Percentiles rank a stretch among this genome's conserved stretches.
phyloP scores from a whole-genome alignment of 164 flowering plant species.

The Vitis amurensis region DNA sequence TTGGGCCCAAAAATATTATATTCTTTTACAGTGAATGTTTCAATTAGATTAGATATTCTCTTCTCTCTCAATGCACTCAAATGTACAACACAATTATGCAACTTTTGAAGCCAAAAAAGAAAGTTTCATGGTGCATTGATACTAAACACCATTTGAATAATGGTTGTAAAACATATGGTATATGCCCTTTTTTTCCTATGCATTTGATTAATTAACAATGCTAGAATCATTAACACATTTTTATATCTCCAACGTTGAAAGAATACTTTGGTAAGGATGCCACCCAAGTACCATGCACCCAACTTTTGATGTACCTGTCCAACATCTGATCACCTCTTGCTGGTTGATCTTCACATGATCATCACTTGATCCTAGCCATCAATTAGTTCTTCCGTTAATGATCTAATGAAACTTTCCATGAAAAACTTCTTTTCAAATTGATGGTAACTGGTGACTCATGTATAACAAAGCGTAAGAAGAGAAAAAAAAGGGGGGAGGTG shows the following conservation, averaged over 20 bases:
- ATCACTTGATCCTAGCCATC: background rate
- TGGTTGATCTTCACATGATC: background rate
- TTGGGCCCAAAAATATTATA: slow-evolving; percentile 50
- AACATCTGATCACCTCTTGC: background rate
- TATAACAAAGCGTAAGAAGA: too few relatives aligned
- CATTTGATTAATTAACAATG: slow-evolving; percentile 20
- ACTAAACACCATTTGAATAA: slow-evolving; percentile 45
- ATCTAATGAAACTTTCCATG: too few relatives aligned
- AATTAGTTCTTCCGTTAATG: too few relatives aligned
- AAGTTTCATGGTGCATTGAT: slow-evolving; percentile 48
- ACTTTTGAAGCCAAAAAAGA: slow-evolving; percentile 58
- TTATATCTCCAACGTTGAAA: background rate
- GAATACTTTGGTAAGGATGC: slow-evolving; percentile 12
- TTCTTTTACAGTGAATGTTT: slow-evolving; percentile 31
- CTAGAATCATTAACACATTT: slow-evolving; percentile 31
- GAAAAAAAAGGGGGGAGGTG: too few relatives aligned
- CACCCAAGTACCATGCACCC: slow-evolving; percentile 5
- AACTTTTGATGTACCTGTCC: slow-evolving; percentile 27
- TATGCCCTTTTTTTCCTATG: slow-evolving; percentile 27
- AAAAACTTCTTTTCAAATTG: too few relatives aligned
- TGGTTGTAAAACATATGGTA: slow-evolving; percentile 21
- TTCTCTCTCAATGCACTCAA: slow-evolving; percentile 36
- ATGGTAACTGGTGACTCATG: too few relatives aligned
- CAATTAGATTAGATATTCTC: slow-evolving; percentile 54
- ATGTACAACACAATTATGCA: slow-evolving; percentile 46